phyloP scores from a whole-genome alignment of 2,329 filamentous ascomycete species.

The Boeremia lycopersici region DNA sequence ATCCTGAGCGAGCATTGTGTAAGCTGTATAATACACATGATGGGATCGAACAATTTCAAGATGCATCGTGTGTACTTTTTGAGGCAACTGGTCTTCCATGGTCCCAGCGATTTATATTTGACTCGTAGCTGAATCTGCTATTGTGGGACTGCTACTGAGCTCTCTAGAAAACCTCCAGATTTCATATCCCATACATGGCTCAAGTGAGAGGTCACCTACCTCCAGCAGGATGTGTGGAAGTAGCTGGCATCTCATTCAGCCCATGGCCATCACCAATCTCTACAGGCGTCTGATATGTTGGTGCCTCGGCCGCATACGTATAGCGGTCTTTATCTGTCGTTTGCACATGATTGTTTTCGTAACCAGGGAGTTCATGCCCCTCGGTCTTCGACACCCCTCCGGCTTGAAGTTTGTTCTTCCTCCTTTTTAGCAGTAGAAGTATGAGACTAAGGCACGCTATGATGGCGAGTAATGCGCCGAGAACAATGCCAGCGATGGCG shows the following conservation, averaged over 20 bases:
- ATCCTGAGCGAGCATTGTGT: too few species aligned
- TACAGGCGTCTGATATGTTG: not conserved
- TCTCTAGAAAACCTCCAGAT: too few species aligned
- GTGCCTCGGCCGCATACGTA: slow-evolving; percentile 1
- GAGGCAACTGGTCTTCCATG: too few species aligned
- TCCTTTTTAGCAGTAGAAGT: slow-evolving; percentile 20
- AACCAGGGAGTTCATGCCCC: not conserved
- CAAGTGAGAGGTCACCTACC: not conserved
- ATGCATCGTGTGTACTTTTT: too few species aligned
- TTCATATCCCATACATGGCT: not conserved
- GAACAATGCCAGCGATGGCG: slow-evolving; percentile 25
- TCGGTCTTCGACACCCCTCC: not conserved
- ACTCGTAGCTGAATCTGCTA: too few species aligned
- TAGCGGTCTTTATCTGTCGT: not conserved
- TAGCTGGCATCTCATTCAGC: not conserved
- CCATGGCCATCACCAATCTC: not conserved
- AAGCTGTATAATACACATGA: too few species aligned
- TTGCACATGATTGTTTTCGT: not conserved
- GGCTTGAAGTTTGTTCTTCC: slow-evolving; percentile 15
- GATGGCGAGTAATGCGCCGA: slow-evolving; percentile 22
- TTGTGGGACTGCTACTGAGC: too few species aligned
- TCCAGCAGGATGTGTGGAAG: not conserved
- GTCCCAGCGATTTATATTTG: too few species aligned
- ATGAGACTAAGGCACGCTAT: slow-evolving; percentile 20
- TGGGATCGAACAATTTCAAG: too few species aligned